Evolutionary conservation across 2,329 filamentous ascomycete genomes (phyloP).

Genomic region (Neoascochyta sp.): DNA sequence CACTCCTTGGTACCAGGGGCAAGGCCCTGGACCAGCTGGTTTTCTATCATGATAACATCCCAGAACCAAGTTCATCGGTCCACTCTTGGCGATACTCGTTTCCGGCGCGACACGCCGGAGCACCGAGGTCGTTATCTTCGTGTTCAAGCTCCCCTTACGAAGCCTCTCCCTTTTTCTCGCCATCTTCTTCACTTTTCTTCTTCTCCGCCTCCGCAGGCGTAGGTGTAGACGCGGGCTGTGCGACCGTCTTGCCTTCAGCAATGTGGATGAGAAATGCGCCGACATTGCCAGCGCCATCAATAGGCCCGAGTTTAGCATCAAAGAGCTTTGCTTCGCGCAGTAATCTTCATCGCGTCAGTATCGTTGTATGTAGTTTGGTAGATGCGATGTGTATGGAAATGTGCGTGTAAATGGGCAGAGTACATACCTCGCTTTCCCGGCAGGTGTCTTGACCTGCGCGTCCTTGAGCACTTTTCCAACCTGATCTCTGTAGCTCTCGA

Average conservation of each 20-base stretch:
- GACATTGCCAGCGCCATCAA: constrained; percentile 74
- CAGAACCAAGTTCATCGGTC: no score
- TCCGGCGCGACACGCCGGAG: no score
- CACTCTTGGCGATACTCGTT: no score
- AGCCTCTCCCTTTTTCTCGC: constrained; percentile 2
- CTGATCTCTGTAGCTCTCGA: constrained; percentile 75
- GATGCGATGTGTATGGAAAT: no score
- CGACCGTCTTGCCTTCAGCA: constrained; percentile 55
- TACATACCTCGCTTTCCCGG: constrained; percentile 67
- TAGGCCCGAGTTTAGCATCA: constrained; percentile 64
- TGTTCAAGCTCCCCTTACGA: no score
- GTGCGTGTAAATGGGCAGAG: constrained; percentile 4
- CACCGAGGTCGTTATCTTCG: no score
- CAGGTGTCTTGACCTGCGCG: constrained; percentile 61
- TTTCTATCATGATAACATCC: no score
- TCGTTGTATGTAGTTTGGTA: constrained; percentile 4
- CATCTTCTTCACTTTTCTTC: constrained; percentile 2
- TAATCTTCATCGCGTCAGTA: constrained; percentile 59
- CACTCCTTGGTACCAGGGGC: no score
- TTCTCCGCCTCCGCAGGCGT: constrained; percentile 7
- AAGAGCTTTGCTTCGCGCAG: constrained; percentile 72
- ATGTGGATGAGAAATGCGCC: constrained; percentile 66
- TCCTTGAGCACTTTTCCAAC: constrained; percentile 68
- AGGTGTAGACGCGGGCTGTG: constrained; percentile 13
- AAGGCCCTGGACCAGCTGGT: no score